These are phyloP conservation scores for Adansonia rubrostipa DNA, from an alignment of 441 rosid species.

Conservation along the genomic window DNA sequence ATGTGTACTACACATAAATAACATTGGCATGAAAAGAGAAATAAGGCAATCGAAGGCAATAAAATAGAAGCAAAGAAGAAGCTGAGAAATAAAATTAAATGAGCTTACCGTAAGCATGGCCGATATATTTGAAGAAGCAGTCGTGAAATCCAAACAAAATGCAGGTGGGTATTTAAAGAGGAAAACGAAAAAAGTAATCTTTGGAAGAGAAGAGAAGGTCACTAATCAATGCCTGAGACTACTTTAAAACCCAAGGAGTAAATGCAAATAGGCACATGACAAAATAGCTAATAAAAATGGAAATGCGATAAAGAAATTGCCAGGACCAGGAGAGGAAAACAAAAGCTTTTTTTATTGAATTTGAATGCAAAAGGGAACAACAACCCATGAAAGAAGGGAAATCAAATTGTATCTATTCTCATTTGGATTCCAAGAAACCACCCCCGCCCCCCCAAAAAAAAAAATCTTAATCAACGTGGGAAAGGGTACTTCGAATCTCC, in stretches of 20 bases:
- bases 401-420: neutral
- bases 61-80: neutral
- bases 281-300: neutral
- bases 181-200: neutral
- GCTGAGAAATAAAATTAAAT: constrained; percentile 11
- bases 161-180: neutral
- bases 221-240: neutral
- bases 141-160: neutral
- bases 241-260: neutral
- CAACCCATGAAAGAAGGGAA: neutral
- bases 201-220: neutral
- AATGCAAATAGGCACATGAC: neutral
- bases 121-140: constrained; percentile 10
- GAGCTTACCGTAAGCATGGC: constrained; percentile 22
- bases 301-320: constrained; percentile 2
- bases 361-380: neutral
- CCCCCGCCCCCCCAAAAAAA: no score
- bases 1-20: neutral
- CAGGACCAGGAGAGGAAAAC: neutral
- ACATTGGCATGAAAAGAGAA: constrained; percentile 6
- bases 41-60: neutral
- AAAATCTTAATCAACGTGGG: neutral
- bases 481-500: neutral
- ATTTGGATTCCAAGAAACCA: neutral
- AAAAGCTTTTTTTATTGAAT: neutral